Base-by-base conservation (phyloP, 176 grass and related monocot species). In the Poa annua region DNA sequence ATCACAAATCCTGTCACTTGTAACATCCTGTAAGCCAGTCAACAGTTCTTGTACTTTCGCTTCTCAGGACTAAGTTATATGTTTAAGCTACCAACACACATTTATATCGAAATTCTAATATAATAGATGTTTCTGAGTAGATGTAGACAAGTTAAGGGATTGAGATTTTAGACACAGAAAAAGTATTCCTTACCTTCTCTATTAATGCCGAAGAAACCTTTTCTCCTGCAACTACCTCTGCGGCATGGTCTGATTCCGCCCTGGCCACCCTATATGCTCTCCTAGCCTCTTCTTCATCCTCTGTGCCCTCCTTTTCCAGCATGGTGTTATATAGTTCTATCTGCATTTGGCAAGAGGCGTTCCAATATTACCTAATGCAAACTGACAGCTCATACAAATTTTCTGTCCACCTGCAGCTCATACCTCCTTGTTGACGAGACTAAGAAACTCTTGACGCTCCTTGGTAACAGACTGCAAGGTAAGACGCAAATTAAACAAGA, bases 401-500 rank as follows among this genome's bases (percentile, higher is more conserved):
- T 54, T 17, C 7, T 52, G 88, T 79, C 22, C 19, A 74, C 32
- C 50, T 25, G 59, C 25, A 42, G 86, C 24, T 19, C 53, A 25
- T 87, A 98, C 96, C 96, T 98, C 96, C 51, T 98, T 95, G 84
- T 94, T 93, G 49, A 98, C 96, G 84, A 98, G 92, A 66, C 83
- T 84, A 68, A 98, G 88, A 85, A 98, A 98, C 66, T 98, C 96
- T 68, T 98, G 82, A 11, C 96, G 90, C 42, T 98, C 96, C 82
- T 87, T 91, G 66, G 86, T 86, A 76, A 95, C 96, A 76, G 92
- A 98, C 96, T 98, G 83, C 87, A 95, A 85, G 56, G 53, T 48
- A 69, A 44, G 54, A 62, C 12, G 12, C 76, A 62, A 29, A 47
- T 83, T 50, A n/a, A 70, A 25, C 79, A 64, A 8, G 56, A 41